A percentile compares a stretch with the other conserved stretches of the same genome.
Conservation (phyloP, 345 rosid species). For the Brassica nigra region DNA sequence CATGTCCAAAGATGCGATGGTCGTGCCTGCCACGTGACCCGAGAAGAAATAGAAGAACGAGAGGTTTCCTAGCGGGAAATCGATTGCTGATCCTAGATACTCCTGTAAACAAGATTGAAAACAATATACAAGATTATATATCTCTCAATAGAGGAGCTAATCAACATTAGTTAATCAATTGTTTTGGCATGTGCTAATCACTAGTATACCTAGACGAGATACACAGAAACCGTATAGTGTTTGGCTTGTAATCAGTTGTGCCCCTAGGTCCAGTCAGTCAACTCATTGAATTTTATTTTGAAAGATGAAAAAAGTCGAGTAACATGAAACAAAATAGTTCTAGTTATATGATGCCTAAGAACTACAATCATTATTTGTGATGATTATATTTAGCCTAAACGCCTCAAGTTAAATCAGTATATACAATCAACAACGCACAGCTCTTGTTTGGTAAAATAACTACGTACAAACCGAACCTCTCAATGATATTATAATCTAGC, state of each 20-base stretch:
- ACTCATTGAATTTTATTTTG: not conserved
- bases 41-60: slow-evolving; percentile 92
- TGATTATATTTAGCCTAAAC: not conserved
- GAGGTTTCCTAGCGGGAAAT: slow-evolving; percentile 86
- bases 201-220: not conserved
- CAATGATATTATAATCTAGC: not conserved
- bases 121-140: not conserved
- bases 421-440: not conserved
- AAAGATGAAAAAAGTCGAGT: not conserved
- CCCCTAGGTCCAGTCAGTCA: not conserved
- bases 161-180: not conserved
- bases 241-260: not conserved
- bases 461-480: not conserved
- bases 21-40: slow-evolving; percentile 84
- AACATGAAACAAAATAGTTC: not conserved
- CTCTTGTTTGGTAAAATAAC: not conserved
- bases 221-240: not conserved
- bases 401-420: not conserved
- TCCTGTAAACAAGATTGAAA: slow-evolving; percentile 52
- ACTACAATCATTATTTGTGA: not conserved
- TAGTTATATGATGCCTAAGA: no score
- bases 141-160: not conserved
- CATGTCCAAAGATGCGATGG: slow-evolving; percentile 91
- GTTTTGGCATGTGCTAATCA: not conserved
- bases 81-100: slow-evolving; percentile 83